A percentile compares a stretch with the other conserved stretches of the same genome.
Conservation (phyloP, 1,284 basidiomycete genomes). For the Baeospora myosura region DNA sequence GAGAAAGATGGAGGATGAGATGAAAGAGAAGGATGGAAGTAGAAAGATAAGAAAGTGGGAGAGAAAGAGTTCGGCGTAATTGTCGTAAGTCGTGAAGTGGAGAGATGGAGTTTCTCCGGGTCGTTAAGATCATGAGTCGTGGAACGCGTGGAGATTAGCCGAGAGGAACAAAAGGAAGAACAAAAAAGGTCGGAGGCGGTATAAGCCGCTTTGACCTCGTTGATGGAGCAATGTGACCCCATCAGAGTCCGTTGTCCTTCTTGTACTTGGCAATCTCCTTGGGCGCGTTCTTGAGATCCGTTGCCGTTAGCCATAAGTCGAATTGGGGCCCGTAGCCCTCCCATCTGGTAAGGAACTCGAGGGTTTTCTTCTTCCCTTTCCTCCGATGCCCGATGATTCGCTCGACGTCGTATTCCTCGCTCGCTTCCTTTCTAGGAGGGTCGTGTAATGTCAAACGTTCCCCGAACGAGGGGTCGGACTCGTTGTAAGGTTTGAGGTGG, state of each 20-base stretch:
- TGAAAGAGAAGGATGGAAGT: too few species aligned
- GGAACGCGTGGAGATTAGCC: too few species aligned
- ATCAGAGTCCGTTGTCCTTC: neutral
- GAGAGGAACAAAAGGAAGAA: too few species aligned
- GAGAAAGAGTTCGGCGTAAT: too few species aligned
- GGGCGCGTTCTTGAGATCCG: neutral
- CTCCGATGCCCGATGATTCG: conserved; percentile 9
- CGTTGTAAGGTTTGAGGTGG: conserved; percentile 19
- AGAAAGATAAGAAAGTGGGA: too few species aligned
- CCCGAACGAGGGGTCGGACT: conserved; percentile 13
- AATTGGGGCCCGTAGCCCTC: neutral
- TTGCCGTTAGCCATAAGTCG: neutral
- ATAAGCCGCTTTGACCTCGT: too few species aligned
- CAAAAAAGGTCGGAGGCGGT: too few species aligned
- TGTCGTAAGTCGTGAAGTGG: too few species aligned
- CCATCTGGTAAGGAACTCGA: neutral
- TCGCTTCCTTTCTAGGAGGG: neutral
- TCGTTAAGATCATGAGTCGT: too few species aligned
- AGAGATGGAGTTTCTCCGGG: too few species aligned
- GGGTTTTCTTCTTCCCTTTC: neutral
- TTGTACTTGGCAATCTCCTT: neutral
- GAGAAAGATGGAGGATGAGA: too few species aligned
- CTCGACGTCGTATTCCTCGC: conserved; percentile 16
- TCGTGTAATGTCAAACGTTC: conserved; percentile 1
- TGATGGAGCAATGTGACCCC: neutral